Conservation (phyloP, 495 filamentous ascomycete genomes). For the Aspergillus haitiensis region DNA sequence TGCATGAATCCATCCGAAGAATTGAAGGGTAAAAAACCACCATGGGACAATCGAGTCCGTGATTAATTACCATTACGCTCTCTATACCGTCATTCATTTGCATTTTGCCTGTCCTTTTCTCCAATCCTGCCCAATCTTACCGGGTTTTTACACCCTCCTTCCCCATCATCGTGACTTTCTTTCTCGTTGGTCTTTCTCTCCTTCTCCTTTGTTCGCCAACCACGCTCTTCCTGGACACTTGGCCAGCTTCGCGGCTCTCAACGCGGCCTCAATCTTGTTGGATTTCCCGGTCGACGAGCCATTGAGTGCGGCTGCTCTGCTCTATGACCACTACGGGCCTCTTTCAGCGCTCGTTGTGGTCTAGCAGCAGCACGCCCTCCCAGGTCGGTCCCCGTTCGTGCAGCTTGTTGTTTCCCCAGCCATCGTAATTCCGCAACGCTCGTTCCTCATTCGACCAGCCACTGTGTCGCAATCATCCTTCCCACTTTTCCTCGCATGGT, state of each 20-base stretch:
- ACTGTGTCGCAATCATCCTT: slow-evolving; percentile 15
- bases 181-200: neutral
- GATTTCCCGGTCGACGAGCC: slow-evolving; percentile 11
- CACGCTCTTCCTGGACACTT: slow-evolving; percentile 1
- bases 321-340: slow-evolving; percentile 27
- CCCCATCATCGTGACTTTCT: slow-evolving; percentile 4
- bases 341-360: slow-evolving; percentile 27
- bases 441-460: slow-evolving; percentile 32
- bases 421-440: slow-evolving; percentile 28
- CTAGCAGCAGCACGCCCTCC: slow-evolving; percentile 20
- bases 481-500: slow-evolving; percentile 17
- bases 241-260: slow-evolving; percentile 7
- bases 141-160: neutral
- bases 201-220: neutral
- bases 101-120: neutral
- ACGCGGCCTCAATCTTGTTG: slow-evolving; percentile 4
- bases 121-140: slow-evolving; percentile 13
- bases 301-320: slow-evolving; percentile 23
- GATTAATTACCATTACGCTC: slow-evolving; percentile 5
- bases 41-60: no score
- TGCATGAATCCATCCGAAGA: no score
- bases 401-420: slow-evolving; percentile 25
- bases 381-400: slow-evolving; percentile 6
- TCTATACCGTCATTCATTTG: slow-evolving; percentile 3
- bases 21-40: no score